Conservation (phyloP, 2,329 filamentous ascomycete genomes). For the Ascochyta viciae-villosae region DNA sequence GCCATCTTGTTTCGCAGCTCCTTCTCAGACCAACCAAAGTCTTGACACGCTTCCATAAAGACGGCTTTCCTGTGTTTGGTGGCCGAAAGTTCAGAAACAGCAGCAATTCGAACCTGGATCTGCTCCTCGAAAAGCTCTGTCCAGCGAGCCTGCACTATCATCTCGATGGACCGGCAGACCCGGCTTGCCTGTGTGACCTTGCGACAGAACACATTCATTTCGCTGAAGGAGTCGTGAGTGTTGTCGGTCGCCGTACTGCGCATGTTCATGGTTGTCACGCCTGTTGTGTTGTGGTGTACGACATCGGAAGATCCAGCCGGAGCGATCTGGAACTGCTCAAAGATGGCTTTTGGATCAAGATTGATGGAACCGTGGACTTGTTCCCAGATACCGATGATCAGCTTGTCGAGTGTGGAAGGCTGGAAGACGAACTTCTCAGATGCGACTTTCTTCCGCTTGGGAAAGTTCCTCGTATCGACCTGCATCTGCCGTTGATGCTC, state of each 20-base stretch:
- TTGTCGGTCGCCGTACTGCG: constrained; percentile 19
- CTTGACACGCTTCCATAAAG: constrained; percentile 61
- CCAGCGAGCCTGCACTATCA: constrained; percentile 66
- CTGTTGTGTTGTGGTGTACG: constrained; percentile 17
- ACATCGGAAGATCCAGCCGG: constrained; percentile 24
- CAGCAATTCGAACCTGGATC: constrained; percentile 52
- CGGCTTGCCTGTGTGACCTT: constrained; percentile 60
- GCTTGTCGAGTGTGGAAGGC: constrained; percentile 57
- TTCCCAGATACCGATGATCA: constrained; percentile 60
- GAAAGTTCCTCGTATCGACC: constrained; percentile 40
- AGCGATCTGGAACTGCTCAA: constrained; percentile 40
- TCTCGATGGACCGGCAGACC: constrained; percentile 63
- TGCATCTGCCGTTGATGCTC: constrained; percentile 46
- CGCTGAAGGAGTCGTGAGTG: constrained; percentile 42
- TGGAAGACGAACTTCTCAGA: constrained; percentile 53
- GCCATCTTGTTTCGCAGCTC: constrained; percentile 62
- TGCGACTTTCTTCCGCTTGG: constrained; percentile 41
- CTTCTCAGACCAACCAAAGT: constrained; percentile 65
- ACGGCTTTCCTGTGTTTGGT: constrained; percentile 61
- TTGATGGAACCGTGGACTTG: constrained; percentile 55
- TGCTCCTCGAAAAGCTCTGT: constrained; percentile 62
- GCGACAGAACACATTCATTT: constrained; percentile 54
- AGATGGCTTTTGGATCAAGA: constrained; percentile 49
- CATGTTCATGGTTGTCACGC: constrained; percentile 18
- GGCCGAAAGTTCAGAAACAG: constrained; percentile 51